Evolutionary conservation across 2,329 filamentous ascomycete genomes (phyloP), one percentile per base, ranked within the genome.

Genomic region (Fusarium temperatum): DNA sequence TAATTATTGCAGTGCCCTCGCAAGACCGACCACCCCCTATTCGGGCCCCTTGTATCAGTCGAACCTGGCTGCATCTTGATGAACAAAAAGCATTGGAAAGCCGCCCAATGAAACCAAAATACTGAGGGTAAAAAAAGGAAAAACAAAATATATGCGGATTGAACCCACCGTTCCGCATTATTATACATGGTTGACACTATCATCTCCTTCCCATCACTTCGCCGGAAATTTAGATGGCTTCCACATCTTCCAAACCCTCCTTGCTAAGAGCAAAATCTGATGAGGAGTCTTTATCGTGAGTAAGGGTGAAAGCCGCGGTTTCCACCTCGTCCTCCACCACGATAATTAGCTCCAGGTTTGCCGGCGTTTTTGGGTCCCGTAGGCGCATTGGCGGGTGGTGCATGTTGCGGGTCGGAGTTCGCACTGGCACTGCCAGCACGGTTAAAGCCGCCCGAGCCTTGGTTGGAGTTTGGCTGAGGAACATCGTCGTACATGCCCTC

Each of bases 401-500:
- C 84, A 69, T 89, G 87, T 30, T 82, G 79, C 3, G 87, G 83
- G 50, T 83, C 80, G 45, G 83, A 81, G 57, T 81, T 83, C 42
- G 82, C 83, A 66, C 83, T 84, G 66, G 82, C 83, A 78, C 83
- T 82, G 75, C 83, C 83, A 80, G 84, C 76, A 32, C 83, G 83
- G 38, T 79, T 76, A 66, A 84, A 85, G 74, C 86, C 85, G n/a
- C 76, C 77, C 30, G 66, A 54, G 26, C 78, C 75, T 64, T 83
- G 82, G 76, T 84, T 86, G 75, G 91, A 89, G 77, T 92, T 91
- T 10, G 94, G 94, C 80, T 96, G 94, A 22, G 95, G 95, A 5
- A 95, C 94, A 81, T 98, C 96, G 81, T 98, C 96, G 82, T 98
- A 98, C 95, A 98, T 98, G 79, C 96, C 96, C 82, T 98, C 96